Evolutionary conservation across 179 eudicot species (phyloP).

Genomic region (Beta corolliflora): DNA sequence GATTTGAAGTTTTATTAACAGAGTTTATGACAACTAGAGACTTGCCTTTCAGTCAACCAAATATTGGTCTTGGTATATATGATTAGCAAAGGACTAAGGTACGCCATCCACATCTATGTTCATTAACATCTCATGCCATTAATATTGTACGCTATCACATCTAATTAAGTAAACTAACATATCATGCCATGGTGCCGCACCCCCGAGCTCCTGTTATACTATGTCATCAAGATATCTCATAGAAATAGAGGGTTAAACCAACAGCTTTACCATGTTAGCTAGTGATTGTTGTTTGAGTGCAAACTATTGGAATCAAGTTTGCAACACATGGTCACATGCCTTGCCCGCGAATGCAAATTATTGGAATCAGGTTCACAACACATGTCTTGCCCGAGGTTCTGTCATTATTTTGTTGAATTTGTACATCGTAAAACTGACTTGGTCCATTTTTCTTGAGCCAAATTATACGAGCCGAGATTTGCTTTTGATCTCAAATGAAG

Average conservation of each 20-base stretch:
- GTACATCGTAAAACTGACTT: too few species aligned
- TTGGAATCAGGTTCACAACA: not conserved
- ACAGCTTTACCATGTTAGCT: not conserved
- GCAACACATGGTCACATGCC: not conserved
- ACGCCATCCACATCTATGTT: conserved; percentile 23
- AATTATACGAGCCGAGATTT: too few species aligned
- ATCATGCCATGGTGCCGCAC: not conserved
- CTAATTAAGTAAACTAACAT: too few species aligned
- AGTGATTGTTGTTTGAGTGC: not conserved
- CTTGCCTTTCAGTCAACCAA: conserved; percentile 28
- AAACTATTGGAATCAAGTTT: not conserved
- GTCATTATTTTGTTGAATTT: too few species aligned
- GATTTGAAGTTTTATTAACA: conserved; percentile 24
- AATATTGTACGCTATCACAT: not conserved
- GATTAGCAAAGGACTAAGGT: conserved; percentile 6
- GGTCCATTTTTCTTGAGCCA: too few species aligned
- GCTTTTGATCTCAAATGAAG: too few species aligned
- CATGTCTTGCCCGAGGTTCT: too few species aligned
- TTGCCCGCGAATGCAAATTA: not conserved
- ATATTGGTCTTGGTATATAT: conserved; percentile 10
- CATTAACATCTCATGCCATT: conserved; percentile 23
- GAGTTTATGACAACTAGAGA: not conserved
- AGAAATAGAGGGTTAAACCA: not conserved
- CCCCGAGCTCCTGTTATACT: not conserved
- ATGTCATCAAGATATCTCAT: not conserved